Percentiles rank a stretch among this genome's conserved stretches.
These are phyloP conservation scores for Dactylellina leptospora DNA, from an alignment of 2,329 filamentous ascomycete genomes.

Conservation along the genomic window DNA sequence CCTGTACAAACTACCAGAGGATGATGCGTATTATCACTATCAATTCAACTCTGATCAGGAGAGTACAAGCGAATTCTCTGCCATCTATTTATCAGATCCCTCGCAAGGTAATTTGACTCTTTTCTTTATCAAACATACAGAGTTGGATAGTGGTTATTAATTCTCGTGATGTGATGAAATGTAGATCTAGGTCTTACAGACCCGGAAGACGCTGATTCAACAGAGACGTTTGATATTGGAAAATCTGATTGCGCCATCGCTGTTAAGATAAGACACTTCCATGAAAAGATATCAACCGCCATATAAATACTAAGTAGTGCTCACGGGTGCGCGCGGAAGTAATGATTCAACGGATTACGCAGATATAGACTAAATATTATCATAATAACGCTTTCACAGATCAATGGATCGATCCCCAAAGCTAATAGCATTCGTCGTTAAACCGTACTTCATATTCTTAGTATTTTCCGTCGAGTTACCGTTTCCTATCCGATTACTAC, in stretches of 20 bases:
- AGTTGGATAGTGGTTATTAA: background rate
- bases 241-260: constrained; percentile 21
- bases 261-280: constrained; percentile 3
- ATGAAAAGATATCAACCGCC: background rate
- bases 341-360: no score
- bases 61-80: constrained; percentile 11
- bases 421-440: no score
- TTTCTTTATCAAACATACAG: background rate
- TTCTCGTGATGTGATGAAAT: background rate
- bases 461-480: no score
- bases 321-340: no score
- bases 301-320: no score
- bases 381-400: no score
- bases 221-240: constrained; percentile 2
- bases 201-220: constrained; percentile 4
- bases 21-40: constrained; percentile 23
- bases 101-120: constrained; percentile 18
- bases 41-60: constrained; percentile 4
- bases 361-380: no score
- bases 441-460: no score
- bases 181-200: constrained; percentile 18
- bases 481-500: no score
- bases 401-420: no score
- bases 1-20: constrained; percentile 15
- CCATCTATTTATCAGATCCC: constrained; percentile 15